phyloP scores from a whole-genome alignment of 495 filamentous ascomycete species.

The Neurospora sp. region DNA sequence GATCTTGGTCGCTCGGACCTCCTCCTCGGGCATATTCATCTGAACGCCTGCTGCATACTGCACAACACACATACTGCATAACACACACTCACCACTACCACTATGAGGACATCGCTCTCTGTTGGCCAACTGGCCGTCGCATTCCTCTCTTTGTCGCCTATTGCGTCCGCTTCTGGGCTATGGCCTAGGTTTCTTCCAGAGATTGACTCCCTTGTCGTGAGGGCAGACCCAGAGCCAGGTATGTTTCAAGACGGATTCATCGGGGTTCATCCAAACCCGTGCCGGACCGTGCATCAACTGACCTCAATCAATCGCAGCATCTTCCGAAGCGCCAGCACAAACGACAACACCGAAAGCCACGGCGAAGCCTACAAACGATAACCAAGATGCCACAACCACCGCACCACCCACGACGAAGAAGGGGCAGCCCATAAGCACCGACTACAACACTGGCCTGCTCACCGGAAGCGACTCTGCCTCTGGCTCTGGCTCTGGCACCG shows the following conservation, averaged over 20 bases:
- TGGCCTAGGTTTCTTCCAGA: conserved; percentile 31
- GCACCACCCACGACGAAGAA: conserved; percentile 4
- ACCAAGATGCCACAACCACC: conserved; percentile 1
- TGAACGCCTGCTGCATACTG: neutral
- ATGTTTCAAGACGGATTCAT: conserved; percentile 10
- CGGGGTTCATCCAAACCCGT: neutral
- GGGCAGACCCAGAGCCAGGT: conserved; percentile 19
- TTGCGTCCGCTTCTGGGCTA: conserved; percentile 21
- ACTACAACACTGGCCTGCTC: conserved; percentile 22
- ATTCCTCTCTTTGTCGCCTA: conserved; percentile 24
- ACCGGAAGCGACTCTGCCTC: conserved; percentile 3
- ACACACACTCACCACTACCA: neutral
- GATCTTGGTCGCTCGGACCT: neutral
- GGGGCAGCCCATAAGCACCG: neutral
- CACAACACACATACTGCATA: neutral
- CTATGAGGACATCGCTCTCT: conserved; percentile 19
- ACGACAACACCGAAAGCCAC: neutral
- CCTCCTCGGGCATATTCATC: neutral
- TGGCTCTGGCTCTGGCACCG: conserved; percentile 5
- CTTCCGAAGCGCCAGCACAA: conserved; percentile 2
- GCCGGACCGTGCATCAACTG: conserved; percentile 5
- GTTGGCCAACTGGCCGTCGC: conserved; percentile 23
- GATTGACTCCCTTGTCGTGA: conserved; percentile 27
- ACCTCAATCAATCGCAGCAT: conserved; percentile 13
- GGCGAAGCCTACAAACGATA: neutral